Evolutionary conservation across 345 rosid genomes (phyloP), one percentile per base, ranked within the genome.

Genomic region (Gynandropsis gynandra): DNA sequence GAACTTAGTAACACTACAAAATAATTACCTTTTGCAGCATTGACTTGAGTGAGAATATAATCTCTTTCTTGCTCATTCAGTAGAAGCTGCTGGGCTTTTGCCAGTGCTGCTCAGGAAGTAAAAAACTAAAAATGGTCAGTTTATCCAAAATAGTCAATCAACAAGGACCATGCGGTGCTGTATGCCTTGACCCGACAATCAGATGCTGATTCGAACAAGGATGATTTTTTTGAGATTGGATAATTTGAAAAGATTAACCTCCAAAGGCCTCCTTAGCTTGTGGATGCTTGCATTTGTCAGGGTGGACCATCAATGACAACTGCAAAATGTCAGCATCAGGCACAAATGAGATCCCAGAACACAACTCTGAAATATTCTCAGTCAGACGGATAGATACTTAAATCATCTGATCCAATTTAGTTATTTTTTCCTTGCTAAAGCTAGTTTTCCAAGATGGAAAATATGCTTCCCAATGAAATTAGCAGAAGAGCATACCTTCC

Each of bases 221-320:
- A 13, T 8, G 11, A 55, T 47, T 36, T 16, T 34, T 6, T 32
- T 41, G 21, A 36, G 40, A 36, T 36, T 4, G 10, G 9, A 16
- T 45, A 41, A n/a, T 10, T 40, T 6, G 20, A 52, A 46, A 38
- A 13, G 21, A 65, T 5, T 10, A 52, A 87, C 98, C 96, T 67
- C 72, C 88, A 75, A 92, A 92, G 42, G 98, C 98, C 75, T 92
- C 98, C 64, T 92, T 87, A 21, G 98, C 95, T 69, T 80, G 92
- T 10, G 93, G 95, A 72, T 92, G 96, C 76, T 92, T 87, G 82
- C 96, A 92, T 74, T 92, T 92, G 56, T 92, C 96, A 72, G 98
- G 98, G 36, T 87, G 96, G 68, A 92, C 95, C 79, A 92, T 59
- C 72, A 92, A 70, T 55, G 98, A 92, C 56, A 92, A 50, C 98